Conservation (phyloP, 257 asterid genomes). For the Solanum peruvianum region DNA sequence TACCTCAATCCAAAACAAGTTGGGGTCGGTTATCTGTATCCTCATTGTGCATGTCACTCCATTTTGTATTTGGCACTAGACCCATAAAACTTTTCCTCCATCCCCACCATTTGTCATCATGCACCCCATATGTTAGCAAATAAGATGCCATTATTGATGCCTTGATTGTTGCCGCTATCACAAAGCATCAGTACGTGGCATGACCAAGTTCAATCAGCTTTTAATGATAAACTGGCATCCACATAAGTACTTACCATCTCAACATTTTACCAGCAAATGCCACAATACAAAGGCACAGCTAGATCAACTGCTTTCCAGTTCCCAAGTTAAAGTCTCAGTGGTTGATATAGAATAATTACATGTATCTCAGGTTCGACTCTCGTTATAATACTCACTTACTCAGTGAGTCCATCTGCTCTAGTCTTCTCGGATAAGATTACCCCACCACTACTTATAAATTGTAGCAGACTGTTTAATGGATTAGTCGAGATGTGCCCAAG, state of each 20-base stretch:
- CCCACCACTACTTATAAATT: not conserved
- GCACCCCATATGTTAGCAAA: not conserved
- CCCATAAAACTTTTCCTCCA: not conserved
- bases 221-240: not conserved
- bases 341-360: not conserved
- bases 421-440: not conserved
- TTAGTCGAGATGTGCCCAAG: not conserved
- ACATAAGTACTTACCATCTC: not conserved
- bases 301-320: not conserved
- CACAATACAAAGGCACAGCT: not conserved
- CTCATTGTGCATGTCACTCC: not conserved
- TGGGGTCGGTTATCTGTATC: not conserved
- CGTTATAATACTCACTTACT: not conserved
- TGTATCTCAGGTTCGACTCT: not conserved
- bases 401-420: not conserved
- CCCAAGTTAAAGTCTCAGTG: not conserved
- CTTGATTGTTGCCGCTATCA: not conserved
- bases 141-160: not conserved
- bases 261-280: not conserved
- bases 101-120: not conserved
- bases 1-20: not conserved
- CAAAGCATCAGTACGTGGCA: not conserved
- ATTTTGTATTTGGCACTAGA: not conserved
- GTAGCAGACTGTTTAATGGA: not conserved
- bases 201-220: not conserved